Conservation (phyloP, 1,284 basidiomycete species). For the Ustilago loliicola region DNA sequence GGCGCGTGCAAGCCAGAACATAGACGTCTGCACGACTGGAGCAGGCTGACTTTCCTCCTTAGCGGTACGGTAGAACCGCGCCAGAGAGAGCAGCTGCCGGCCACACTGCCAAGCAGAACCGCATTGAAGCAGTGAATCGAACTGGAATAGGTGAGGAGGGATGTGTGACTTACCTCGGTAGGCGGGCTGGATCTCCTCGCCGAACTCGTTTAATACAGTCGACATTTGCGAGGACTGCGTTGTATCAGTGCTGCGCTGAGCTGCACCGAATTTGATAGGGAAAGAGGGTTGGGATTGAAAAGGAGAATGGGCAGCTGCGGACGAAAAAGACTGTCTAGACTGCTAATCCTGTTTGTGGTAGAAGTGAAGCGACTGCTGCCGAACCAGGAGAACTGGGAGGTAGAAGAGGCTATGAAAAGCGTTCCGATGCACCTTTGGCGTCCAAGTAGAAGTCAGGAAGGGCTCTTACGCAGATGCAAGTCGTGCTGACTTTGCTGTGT, state of each 20-base stretch:
- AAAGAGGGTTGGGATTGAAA: not conserved
- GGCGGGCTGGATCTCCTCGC: conserved; percentile 62
- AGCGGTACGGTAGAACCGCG: not conserved
- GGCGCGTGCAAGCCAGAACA: not conserved
- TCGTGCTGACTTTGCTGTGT: not conserved
- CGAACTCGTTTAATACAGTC: conserved; percentile 56
- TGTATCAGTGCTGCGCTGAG: conserved; percentile 14
- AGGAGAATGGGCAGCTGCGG: not conserved
- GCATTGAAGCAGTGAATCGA: no score
- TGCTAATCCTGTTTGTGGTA: conserved; percentile 34
- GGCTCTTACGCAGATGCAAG: conserved; percentile 13
- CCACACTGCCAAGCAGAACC: not conserved
- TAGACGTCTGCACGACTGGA: no score
- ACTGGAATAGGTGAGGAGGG: not conserved
- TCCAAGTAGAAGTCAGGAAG: not conserved
- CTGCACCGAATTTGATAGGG: conserved; percentile 8
- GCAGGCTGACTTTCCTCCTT: no score
- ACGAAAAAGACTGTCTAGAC: conserved; percentile 10
- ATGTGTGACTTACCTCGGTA: conserved; percentile 55
- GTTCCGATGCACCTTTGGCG: conserved; percentile 25
- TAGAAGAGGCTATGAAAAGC: conserved; percentile 32
- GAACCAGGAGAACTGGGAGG: conserved; percentile 29
- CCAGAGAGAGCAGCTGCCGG: not conserved
- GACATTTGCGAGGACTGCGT: conserved; percentile 41
- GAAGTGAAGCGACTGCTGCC: conserved; percentile 37